These are phyloP conservation scores for Citrus inodora DNA, from an alignment of 345 rosid genomes.

Conservation along the genomic window DNA sequence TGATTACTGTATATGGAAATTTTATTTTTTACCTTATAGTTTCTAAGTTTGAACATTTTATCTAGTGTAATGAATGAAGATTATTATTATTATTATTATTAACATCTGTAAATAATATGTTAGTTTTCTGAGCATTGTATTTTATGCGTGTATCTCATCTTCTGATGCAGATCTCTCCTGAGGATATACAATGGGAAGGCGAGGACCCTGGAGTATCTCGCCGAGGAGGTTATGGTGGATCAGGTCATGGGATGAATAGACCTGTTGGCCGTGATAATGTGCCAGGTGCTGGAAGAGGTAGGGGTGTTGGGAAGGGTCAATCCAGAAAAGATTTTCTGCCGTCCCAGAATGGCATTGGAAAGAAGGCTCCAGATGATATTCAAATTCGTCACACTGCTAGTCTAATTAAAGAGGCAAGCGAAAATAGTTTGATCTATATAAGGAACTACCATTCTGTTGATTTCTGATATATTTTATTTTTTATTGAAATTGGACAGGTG, in stretches of 20 bases:
- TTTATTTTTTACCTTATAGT: background rate
- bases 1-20: background rate
- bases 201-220: slow-evolving; percentile 59
- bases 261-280: slow-evolving; percentile 42
- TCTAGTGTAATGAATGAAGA: background rate
- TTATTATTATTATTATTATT: background rate
- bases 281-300: slow-evolving; percentile 58
- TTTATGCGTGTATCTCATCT: background rate
- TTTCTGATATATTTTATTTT: background rate
- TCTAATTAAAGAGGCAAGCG: slow-evolving; percentile 64
- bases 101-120: background rate
- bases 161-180: slow-evolving; percentile 64
- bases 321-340: slow-evolving; percentile 67
- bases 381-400: slow-evolving; percentile 72
- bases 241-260: slow-evolving; percentile 49
- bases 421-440: slow-evolving; percentile 13
- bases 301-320: slow-evolving; percentile 46
- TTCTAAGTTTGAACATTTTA: background rate
- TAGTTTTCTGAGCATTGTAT: background rate
- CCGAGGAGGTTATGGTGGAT: slow-evolving; percentile 43
- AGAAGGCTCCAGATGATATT: slow-evolving; percentile 54
- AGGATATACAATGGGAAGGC: slow-evolving; percentile 75
- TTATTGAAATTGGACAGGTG: slow-evolving; percentile 43
- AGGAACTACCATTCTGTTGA: slow-evolving; percentile 1
- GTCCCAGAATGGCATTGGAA: slow-evolving; percentile 73